These are phyloP conservation scores for Cladosporium sp. DNA, from an alignment of 2,329 filamentous ascomycete genomes.

Conservation along the genomic window DNA sequence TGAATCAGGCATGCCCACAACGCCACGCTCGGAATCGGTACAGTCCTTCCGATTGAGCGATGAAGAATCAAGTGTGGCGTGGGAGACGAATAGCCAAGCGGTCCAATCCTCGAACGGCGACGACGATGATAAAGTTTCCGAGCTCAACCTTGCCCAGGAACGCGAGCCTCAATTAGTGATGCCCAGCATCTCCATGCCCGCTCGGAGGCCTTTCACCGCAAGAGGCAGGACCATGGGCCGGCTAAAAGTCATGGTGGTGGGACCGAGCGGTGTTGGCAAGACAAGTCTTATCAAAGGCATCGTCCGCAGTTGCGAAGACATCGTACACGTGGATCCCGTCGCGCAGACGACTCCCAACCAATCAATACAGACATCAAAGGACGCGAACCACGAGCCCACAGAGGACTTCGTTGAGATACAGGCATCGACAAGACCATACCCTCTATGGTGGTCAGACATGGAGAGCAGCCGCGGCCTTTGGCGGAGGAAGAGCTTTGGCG, in stretches of 20 bases:
- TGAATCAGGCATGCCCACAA: slow-evolving; percentile 56
- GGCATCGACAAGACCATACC: slow-evolving; percentile 64
- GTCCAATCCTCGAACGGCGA: slow-evolving; percentile 56
- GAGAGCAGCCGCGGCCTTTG: slow-evolving; percentile 65
- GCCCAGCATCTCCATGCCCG: slow-evolving; percentile 92
- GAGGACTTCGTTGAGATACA: slow-evolving; percentile 43
- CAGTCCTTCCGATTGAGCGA: slow-evolving; percentile 62
- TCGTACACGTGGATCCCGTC: slow-evolving; percentile 81
- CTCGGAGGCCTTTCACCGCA: slow-evolving; percentile 85
- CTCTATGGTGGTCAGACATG: slow-evolving; percentile 83
- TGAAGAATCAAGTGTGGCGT: slow-evolving; percentile 54
- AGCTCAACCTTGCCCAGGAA: slow-evolving; percentile 40
- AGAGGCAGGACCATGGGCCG: slow-evolving; percentile 80
- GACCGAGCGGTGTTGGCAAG: slow-evolving; percentile 79
- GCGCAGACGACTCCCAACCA: slow-evolving; percentile 40
- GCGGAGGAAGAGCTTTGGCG: slow-evolving; percentile 69
- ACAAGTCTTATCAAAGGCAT: slow-evolving; percentile 87
- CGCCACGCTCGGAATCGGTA: slow-evolving; percentile 62
- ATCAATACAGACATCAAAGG: slow-evolving; percentile 24
- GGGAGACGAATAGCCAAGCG: slow-evolving; percentile 59
- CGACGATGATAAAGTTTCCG: slow-evolving; percentile 46
- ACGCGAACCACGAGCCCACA: slow-evolving; percentile 22
- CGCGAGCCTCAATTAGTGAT: slow-evolving; percentile 81
- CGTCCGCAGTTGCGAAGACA: slow-evolving; percentile 82
- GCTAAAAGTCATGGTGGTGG: slow-evolving; percentile 85